These are phyloP conservation scores for Bipolaris oryzae DNA, from an alignment of 2,329 filamentous ascomycete genomes.

Conservation along the genomic window DNA sequence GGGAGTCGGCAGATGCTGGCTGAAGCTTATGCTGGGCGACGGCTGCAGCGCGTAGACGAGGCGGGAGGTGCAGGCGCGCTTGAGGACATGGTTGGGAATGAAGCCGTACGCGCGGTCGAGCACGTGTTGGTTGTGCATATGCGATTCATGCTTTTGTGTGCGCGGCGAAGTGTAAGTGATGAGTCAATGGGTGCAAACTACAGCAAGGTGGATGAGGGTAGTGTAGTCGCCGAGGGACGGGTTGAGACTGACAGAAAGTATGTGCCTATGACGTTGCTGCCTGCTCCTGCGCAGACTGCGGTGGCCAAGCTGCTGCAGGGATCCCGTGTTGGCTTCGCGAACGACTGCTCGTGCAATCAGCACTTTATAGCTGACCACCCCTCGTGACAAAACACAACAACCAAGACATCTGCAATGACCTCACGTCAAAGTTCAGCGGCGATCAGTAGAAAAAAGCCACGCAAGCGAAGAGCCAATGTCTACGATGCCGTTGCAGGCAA, in stretches of 20 bases:
- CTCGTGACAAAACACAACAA: background rate
- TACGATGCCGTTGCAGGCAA: conserved; percentile 76
- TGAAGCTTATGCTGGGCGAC: conserved; percentile 69
- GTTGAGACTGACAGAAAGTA: too few species aligned
- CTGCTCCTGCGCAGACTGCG: background rate
- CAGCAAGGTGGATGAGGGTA: too few species aligned
- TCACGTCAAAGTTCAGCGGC: background rate
- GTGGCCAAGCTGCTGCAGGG: too few species aligned
- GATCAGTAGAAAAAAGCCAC: background rate
- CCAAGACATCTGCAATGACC: background rate
- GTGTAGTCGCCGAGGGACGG: too few species aligned
- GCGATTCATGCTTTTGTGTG: conserved; percentile 45
- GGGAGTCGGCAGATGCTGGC: conserved; percentile 60
- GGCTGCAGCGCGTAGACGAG: conserved; percentile 73
- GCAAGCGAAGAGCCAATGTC: conserved; percentile 59
- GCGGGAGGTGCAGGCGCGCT: conserved; percentile 67
- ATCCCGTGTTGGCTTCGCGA: too few species aligned
- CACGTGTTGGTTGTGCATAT: conserved; percentile 61
- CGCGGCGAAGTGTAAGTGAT: conserved; percentile 9
- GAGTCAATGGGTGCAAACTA: background rate
- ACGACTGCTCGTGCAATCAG: too few species aligned
- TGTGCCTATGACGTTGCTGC: conserved; percentile 25
- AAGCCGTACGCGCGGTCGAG: conserved; percentile 77
- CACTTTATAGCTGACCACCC: background rate
- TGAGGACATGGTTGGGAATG: conserved; percentile 64